A percentile compares a stretch with the other conserved stretches of the same genome.
Conservation (phyloP, 2,329 filamentous ascomycete species). For the Venturia aucupariae region DNA sequence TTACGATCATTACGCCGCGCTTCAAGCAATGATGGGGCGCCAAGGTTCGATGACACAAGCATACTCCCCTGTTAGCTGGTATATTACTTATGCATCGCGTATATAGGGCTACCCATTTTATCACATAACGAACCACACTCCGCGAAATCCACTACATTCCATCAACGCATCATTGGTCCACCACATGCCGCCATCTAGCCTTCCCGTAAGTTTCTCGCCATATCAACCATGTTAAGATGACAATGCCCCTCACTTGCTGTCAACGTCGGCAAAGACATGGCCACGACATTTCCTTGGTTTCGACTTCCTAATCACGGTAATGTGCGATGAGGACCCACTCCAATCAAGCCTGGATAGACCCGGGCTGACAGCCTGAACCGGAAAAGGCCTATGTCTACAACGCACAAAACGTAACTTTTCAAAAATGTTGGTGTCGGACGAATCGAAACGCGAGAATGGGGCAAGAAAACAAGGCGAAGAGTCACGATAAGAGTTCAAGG, state of each 20-base stretch:
- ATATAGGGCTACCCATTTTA: not conserved
- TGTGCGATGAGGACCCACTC: not conserved
- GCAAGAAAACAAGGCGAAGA: not conserved
- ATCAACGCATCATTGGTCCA: constrained; percentile 2
- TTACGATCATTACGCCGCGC: not conserved
- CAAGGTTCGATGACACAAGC: not conserved
- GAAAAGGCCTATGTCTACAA: not conserved
- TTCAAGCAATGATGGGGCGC: not conserved
- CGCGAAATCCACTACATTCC: not conserved
- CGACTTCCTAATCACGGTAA: not conserved
- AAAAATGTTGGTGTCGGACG: not conserved
- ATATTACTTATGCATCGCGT: not conserved
- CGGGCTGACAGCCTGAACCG: not conserved
- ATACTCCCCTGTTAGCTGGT: not conserved
- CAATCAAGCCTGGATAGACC: not conserved
- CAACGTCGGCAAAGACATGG: not conserved
- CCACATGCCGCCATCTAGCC: not conserved
- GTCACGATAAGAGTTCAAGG: constrained; percentile 1
- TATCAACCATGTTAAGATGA: not conserved
- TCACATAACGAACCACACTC: constrained; percentile 4
- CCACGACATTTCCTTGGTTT: not conserved
- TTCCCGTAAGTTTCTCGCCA: not conserved
- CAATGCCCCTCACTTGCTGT: constrained; percentile 1
- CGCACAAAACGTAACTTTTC: not conserved
- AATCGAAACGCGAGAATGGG: not conserved